A percentile compares a stretch with the other conserved stretches of the same genome.
These are phyloP conservation scores for Phoma sp. DNA, from an alignment of 2,329 filamentous ascomycete genomes.

Conservation along the genomic window DNA sequence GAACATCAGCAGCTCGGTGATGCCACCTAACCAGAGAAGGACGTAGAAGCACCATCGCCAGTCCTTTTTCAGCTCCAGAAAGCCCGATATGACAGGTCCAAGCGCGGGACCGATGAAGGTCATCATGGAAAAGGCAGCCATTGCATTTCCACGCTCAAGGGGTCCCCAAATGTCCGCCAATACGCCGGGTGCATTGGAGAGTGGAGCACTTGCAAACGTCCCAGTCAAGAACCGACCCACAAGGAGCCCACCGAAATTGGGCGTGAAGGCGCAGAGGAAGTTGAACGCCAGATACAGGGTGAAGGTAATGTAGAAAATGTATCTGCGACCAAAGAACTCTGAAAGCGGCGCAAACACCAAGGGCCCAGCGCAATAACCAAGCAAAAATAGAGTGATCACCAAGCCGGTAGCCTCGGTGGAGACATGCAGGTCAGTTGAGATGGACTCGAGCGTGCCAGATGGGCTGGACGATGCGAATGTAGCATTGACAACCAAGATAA, in stretches of 20 bases:
- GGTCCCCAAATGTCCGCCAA: slow-evolving; percentile 63
- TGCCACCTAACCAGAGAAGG: slow-evolving; percentile 10
- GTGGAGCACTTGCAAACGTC: slow-evolving; percentile 60
- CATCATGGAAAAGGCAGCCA: slow-evolving; percentile 62
- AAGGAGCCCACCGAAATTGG: slow-evolving; percentile 61
- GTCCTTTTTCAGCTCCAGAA: slow-evolving; percentile 61
- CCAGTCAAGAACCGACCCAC: slow-evolving; percentile 65
- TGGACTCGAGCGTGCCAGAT: slow-evolving; percentile 2
- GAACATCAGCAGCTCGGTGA: slow-evolving; percentile 10
- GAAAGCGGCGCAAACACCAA: slow-evolving; percentile 71
- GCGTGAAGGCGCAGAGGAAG: slow-evolving; percentile 63
- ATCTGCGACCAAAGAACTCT: slow-evolving; percentile 68
- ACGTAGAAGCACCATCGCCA: slow-evolving; percentile 34
- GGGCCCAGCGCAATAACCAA: slow-evolving; percentile 69
- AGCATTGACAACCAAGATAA: slow-evolving; percentile 8
- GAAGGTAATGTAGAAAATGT: slow-evolving; percentile 58
- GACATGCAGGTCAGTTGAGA: slow-evolving; percentile 9
- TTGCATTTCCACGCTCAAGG: slow-evolving; percentile 60
- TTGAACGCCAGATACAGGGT: slow-evolving; percentile 55
- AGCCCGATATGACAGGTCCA: slow-evolving; percentile 64
- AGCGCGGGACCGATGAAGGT: slow-evolving; percentile 63
- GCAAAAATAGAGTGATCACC: slow-evolving; percentile 69
- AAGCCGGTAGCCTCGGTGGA: slow-evolving; percentile 51
- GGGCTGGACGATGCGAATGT: slow-evolving; percentile 15
- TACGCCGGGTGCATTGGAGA: slow-evolving; percentile 57